Conservation (phyloP, 2,329 filamentous ascomycete species). For the Botrytis squamosa region DNA sequence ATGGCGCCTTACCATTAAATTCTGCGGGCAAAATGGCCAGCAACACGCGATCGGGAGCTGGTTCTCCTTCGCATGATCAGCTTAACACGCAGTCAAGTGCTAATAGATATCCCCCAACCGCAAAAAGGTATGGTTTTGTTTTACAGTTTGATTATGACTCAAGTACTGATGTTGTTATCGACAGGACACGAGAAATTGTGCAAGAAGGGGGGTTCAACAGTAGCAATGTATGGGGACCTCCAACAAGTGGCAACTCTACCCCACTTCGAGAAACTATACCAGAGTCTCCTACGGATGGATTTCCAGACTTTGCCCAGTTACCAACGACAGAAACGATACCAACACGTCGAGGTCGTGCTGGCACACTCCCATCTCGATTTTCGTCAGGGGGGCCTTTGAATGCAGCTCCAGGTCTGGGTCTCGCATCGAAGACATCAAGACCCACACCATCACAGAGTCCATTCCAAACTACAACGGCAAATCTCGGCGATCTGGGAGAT, state of each 20-base stretch:
- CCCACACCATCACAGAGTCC: conserved; percentile 85
- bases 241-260: conserved; percentile 93
- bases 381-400: conserved; percentile 68
- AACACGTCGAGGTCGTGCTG: conserved; percentile 77
- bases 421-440: conserved; percentile 73
- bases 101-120: conserved; percentile 73
- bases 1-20: conserved; percentile 66
- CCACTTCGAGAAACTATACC: conserved; percentile 96
- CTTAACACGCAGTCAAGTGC: conserved; percentile 50
- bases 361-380: conserved; percentile 94
- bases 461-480: conserved; percentile 68
- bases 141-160: background rate
- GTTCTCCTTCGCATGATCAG: conserved; percentile 88
- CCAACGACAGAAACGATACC: conserved; percentile 65
- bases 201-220: conserved; percentile 73
- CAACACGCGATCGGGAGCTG: conserved; percentile 75
- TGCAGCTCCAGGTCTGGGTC: conserved; percentile 45
- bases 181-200: conserved; percentile 88
- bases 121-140: conserved; percentile 72
- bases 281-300: conserved; percentile 93
- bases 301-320: conserved; percentile 81
- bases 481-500: conserved; percentile 48
- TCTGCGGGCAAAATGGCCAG: conserved; percentile 58
- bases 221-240: conserved; percentile 83
- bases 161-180: conserved; percentile 21